Base-by-base conservation (phyloP, 75 land plant genomes). In the Larix kaempferi region DNA sequence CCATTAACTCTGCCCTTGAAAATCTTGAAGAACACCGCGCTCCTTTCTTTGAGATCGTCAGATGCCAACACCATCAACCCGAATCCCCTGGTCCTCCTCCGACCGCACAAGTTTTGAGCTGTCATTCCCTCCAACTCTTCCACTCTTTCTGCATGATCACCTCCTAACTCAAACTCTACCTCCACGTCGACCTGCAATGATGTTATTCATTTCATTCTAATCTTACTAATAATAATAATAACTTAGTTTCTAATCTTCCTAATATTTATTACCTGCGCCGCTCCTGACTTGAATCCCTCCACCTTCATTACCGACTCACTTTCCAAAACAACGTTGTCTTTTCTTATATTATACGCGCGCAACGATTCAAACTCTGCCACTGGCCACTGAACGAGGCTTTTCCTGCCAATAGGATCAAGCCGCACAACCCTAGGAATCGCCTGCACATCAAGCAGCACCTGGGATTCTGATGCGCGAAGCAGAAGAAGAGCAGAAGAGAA, bases 331-430 rank as follows among this genome's bases (percentile, higher is more conserved):
- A 67, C 22, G 44, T 67, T 37, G 12, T 39, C 19, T 21, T 39
- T 67, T 6, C 11, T 39, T 39, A 67, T 21, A 67, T 44, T 39
- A 44, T 86, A 25, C 0, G 3, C 60, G 3, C 86, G 81, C 21
- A 91, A 80, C 0, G 29, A 27, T 60, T 91, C 87, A 5, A 93
- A 14, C 76, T 93, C 96, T 63, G 81, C 62, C 8, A 93, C 74
- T 10, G 96, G 96, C 91, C 91, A 91, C 60, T 89, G 91, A 29
- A 93, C 59, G 44, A 93, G 77, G 59, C 84, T 89, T 56, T 77
- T 84, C n/a, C 83, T 80, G 27, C 75, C 81, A 5, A 21, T 25
- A 6, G 33, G 41, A 78, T 91, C 91, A 7, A 93, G 90, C 85
- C 80, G 77, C 33, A 93, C 71, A 13, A 23, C 29, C 69, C 95